phyloP scores from a whole-genome alignment of 306 rosid species.

The Vachellia pachyceras region DNA sequence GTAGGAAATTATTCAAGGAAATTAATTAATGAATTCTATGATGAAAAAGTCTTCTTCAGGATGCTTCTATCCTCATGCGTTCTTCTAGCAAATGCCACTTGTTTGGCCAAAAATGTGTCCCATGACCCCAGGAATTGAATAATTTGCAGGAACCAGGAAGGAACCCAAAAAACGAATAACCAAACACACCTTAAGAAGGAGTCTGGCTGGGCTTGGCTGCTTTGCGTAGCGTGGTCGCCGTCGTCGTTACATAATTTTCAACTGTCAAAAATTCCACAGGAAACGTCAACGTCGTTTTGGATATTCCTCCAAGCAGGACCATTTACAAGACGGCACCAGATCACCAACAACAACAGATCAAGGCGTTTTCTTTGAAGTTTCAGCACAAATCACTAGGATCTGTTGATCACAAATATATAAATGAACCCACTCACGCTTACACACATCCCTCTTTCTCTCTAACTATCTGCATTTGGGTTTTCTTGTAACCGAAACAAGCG shows the following conservation, averaged over 20 bases:
- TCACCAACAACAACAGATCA: too few relatives aligned
- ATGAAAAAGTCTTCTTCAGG: constrained; percentile 30
- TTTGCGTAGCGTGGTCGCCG: neutral
- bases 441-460: neutral
- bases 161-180: neutral
- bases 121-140: neutral
- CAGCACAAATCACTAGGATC: neutral
- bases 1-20: too few relatives aligned
- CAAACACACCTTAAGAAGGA: neutral
- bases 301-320: neutral
- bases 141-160: too few relatives aligned
- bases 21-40: neutral
- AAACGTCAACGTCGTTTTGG: constrained; percentile 2
- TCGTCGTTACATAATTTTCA: neutral
- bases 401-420: neutral
- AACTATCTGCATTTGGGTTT: neutral
- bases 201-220: constrained; percentile 21
- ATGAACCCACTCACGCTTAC: too few relatives aligned
- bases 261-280: neutral
- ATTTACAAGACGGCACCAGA: too few relatives aligned
- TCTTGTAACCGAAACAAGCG: neutral
- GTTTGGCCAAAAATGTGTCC: neutral
- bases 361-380: constrained; percentile 3
- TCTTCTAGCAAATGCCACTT: neutral
- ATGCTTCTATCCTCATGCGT: neutral